These are phyloP conservation scores for Hypoxylon sp. DNA, from an alignment of 2,329 filamentous ascomycete species.

Conservation along the genomic window DNA sequence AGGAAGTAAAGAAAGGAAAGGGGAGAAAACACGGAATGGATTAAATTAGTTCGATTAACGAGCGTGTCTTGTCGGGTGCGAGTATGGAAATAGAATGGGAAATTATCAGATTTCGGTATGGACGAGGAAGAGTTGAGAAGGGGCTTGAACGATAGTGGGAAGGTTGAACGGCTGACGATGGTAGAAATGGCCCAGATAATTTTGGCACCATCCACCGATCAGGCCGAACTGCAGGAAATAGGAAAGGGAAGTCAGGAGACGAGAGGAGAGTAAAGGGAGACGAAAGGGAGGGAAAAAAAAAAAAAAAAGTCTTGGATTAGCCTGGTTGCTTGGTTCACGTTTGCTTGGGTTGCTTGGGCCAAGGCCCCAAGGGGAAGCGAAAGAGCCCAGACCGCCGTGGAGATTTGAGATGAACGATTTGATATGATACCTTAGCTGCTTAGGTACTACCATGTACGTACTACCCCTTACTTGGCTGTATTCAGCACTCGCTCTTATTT, in stretches of 20 bases:
- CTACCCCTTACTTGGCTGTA: background rate
- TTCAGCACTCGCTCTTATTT: no score
- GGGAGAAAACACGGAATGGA: conserved; percentile 3
- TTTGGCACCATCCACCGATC: conserved; percentile 1
- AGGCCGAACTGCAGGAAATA: conserved; percentile 13
- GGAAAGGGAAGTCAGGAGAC: conserved; percentile 26
- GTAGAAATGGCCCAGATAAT: conserved; percentile 8
- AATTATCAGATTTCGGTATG: conserved; percentile 9
- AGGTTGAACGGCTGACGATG: conserved; percentile 34
- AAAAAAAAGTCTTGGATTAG: conserved; percentile 12
- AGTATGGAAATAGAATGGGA: conserved; percentile 6
- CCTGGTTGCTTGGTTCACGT: background rate
- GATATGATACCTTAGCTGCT: background rate
- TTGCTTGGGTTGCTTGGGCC: conserved; percentile 12
- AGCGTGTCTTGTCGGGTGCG: conserved; percentile 2
- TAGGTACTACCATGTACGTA: background rate
- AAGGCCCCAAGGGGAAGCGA: no score
- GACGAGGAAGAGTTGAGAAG: conserved; percentile 18
- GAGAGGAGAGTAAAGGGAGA: conserved; percentile 14
- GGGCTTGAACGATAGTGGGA: conserved; percentile 36
- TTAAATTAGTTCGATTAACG: conserved; percentile 13
- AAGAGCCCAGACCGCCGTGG: conserved; percentile 30
- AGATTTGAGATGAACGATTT: conserved; percentile 10
- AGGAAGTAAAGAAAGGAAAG: background rate
- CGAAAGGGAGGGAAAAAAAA: background rate